These are phyloP conservation scores for Hygrophila difformis DNA, from an alignment of 257 asterid species.

Conservation along the genomic window DNA sequence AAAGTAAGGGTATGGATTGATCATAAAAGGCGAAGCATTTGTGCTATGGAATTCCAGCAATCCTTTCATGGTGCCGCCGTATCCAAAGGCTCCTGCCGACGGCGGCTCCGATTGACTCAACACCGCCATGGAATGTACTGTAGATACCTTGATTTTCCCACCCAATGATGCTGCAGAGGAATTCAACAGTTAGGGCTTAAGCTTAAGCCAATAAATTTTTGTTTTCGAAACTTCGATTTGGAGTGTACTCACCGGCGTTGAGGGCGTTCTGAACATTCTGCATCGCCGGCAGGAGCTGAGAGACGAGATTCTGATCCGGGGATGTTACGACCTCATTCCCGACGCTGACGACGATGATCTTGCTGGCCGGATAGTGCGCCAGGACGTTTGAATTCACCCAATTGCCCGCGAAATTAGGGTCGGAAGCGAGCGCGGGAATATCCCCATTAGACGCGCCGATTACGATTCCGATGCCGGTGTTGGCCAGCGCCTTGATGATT, in stretches of 20 bases:
- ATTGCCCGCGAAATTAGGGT: conserved; percentile 78
- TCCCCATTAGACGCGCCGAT: conserved; percentile 95
- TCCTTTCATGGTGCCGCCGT: conserved; percentile 45
- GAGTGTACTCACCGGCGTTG: conserved; percentile 39
- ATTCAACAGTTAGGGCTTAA: too few relatives aligned
- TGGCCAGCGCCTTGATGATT: conserved; percentile 66
- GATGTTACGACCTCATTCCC: conserved; percentile 86
- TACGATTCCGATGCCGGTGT: conserved; percentile 73
- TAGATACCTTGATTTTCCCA: conserved; percentile 76
- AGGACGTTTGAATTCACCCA: conserved; percentile 75
- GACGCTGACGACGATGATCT: conserved; percentile 62
- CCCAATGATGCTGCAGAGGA: conserved; percentile 74
- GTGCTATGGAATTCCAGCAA: conserved; percentile 50
- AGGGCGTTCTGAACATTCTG: conserved; percentile 97
- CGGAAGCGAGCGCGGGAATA: conserved; percentile 77
- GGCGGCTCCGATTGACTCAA: conserved; percentile 81
- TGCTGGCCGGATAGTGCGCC: conserved; percentile 71
- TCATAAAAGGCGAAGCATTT: conserved; percentile 76
- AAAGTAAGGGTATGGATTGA: conserved; percentile 88
- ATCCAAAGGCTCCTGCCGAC: conserved; percentile 59
- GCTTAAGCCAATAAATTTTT: too few relatives aligned
- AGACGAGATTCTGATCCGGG: conserved; percentile 47
- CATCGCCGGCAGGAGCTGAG: conserved; percentile 87
- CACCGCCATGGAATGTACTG: conserved; percentile 81
- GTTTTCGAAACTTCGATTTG: too few relatives aligned